phyloP scores from a whole-genome alignment of 441 rosid genomes.

The Pelargonium citronellum region DNA sequence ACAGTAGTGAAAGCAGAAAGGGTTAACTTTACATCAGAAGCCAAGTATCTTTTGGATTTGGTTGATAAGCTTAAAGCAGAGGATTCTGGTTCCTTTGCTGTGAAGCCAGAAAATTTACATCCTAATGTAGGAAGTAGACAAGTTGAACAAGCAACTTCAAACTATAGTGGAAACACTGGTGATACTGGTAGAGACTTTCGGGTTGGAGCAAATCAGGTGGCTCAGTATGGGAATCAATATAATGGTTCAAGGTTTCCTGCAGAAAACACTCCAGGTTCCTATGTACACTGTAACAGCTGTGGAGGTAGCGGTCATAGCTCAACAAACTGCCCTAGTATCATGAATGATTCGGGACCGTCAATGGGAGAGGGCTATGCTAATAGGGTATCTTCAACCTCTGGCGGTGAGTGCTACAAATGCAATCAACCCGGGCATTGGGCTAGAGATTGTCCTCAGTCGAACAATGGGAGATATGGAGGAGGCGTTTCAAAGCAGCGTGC shows the following conservation, averaged over 20 bases:
- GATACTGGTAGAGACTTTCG: slow-evolving; percentile 29
- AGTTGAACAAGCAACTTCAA: slow-evolving; percentile 25
- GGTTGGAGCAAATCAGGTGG: slow-evolving; percentile 26
- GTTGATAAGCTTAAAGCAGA: neutral
- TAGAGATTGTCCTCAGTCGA: slow-evolving; percentile 49
- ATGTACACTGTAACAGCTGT: slow-evolving; percentile 43
- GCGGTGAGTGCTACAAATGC: slow-evolving; percentile 46
- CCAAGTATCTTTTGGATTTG: slow-evolving; percentile 19
- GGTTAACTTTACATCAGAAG: slow-evolving; percentile 48
- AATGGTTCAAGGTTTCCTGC: slow-evolving; percentile 31
- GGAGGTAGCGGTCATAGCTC: slow-evolving; percentile 55
- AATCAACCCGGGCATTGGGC: slow-evolving; percentile 56
- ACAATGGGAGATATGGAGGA: slow-evolving; percentile 34
- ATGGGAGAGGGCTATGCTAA: slow-evolving; percentile 28
- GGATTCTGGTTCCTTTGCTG: neutral
- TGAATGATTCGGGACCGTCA: slow-evolving; percentile 47
- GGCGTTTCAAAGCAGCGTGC: slow-evolving; percentile 40
- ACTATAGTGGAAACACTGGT: slow-evolving; percentile 16
- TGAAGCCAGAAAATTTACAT: neutral
- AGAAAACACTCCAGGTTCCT: slow-evolving; percentile 34
- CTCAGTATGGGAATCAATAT: slow-evolving; percentile 37
- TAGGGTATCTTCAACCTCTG: slow-evolving; percentile 25
- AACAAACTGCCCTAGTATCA: slow-evolving; percentile 60
- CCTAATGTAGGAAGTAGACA: slow-evolving; percentile 15
- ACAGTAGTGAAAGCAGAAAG: slow-evolving; percentile 72